Base-by-base conservation (phyloP, 345 rosid genomes). In the Euclidium syriacum region DNA sequence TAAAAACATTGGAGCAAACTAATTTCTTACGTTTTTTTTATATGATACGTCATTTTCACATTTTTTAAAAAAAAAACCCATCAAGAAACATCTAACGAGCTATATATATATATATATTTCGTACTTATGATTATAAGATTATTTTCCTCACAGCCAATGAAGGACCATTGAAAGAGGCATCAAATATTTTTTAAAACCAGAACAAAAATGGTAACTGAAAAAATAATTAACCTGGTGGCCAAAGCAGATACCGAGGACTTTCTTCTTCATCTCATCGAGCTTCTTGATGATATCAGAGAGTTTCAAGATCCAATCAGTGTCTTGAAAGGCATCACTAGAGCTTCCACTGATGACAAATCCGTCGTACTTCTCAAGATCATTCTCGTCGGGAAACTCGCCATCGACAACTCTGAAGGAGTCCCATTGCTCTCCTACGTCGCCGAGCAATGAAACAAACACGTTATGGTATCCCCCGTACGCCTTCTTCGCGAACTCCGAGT, bases 261-360 rank as follows among this genome's bases (percentile, higher is more conserved):
- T 88, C 78, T 86, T 86, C 72, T 76, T 64, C 98, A 86, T 83
- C 63, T 77, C 74, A 72, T 85, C 86, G 5, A 88, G 67, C 60
- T 81, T 83, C 52, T 77, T 84, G 48, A 85, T 48, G 10, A 88
- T 70, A 58, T 72, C 65, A 70, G 81, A 75, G 12, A 91, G 87
- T 74, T 78, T 79, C 57, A 83, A 71, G 66, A 91, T 81, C 98
- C 95, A 91, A 7, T 35, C 48, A 58, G 83, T 88, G 57, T 82
- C 76, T 6, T 75, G 85, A 60, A 88, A 86, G 29, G 98, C 90
- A 58, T 91, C 92, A 65, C 40, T 58, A 55, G 90, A 84, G 67
- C 96, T 91, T 0, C 96, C 98, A 40, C 90, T 88, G 16, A 91
- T 52, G 1, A 91, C 85, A 56, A 91, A 88, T 0, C 92, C 96